A percentile compares a stretch with the other conserved stretches of the same genome.
Conservation (phyloP, 106 monocot species). For the Chionographis japonica region DNA sequence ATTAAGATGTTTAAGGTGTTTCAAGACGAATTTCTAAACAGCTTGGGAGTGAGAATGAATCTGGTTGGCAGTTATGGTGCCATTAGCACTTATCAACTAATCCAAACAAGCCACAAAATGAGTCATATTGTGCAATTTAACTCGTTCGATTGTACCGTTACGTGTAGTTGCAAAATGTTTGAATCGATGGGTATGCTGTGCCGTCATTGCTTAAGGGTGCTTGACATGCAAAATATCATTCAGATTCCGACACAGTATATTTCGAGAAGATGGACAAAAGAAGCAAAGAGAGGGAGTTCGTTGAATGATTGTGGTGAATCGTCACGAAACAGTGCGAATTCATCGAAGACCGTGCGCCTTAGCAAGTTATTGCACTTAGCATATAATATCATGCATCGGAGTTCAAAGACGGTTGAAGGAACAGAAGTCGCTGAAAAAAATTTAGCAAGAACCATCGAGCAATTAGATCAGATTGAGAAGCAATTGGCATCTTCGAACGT, state of each 20-base stretch:
- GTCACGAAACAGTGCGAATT: too few species aligned
- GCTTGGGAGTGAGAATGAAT: slow-evolving; percentile 10
- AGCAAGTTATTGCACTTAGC: too few species aligned
- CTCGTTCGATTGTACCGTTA: slow-evolving; percentile 8
- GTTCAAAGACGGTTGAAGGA: too few species aligned
- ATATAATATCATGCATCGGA: too few species aligned
- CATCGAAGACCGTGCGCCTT: too few species aligned
- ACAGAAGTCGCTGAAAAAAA: too few species aligned
- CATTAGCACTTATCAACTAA: slow-evolving; percentile 7
- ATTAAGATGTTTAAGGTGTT: slow-evolving; percentile 31
- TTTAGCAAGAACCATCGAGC: too few species aligned
- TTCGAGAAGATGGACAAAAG: slow-evolving; percentile 39
- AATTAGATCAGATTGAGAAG: too few species aligned
- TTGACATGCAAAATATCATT: slow-evolving; percentile 21
- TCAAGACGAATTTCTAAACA: slow-evolving; percentile 25
- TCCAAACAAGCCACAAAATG: slow-evolving; percentile 21
- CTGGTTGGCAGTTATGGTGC: slow-evolving; percentile 15
- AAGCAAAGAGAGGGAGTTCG: slow-evolving; percentile 17
- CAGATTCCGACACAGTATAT: slow-evolving; percentile 29
- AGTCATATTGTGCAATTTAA: slow-evolving; percentile 17
- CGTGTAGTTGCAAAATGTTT: slow-evolving; percentile 32
- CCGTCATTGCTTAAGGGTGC: slow-evolving; percentile 23
- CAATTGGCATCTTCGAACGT: too few species aligned
- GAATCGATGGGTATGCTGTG: slow-evolving; percentile 36
- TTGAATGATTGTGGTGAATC: too few species aligned